Base-by-base conservation (phyloP, 1,284 basidiomycete species). In the Trametes versicolor region DNA sequence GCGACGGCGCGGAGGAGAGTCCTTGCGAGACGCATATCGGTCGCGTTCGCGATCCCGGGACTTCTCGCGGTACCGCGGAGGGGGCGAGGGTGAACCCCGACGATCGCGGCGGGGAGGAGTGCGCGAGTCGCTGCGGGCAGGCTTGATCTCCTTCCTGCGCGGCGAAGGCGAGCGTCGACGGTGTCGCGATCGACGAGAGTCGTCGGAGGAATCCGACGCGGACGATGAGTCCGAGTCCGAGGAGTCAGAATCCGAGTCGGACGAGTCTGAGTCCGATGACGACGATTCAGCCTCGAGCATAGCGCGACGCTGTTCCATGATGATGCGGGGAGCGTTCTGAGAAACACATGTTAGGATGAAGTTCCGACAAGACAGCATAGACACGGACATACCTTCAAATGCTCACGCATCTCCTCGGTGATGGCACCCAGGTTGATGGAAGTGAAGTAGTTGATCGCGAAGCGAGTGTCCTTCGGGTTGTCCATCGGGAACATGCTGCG, bases 361-460 rank as follows among this genome's bases (percentile, higher is more conserved):
- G 63, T 39, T 60, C 10, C 27, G 60, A 61, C 58, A 34, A 29
- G n/a, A n/a, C 29, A 13, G 68, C 13, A 39, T 12, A 13, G 47
- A 65, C 49, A 57, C 39, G 64, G 58, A 82, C 86, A 64, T 72
- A 92, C 92, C 84, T 96, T 96, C 63, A 99, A 83, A 75, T 96
- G 96, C 76, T 97, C 95, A 75, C 97, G 86, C 97, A 99, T 99
- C 36, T 93, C 92, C 78, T 99, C 97, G 0, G 97, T 99, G 64
- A 98, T 79, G 10, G 87, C 85, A 65, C 98, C 98, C 64, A 99
- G 75, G 0, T 95, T 96, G 71, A 99, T 92, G 75, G 93, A 95
- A 1, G 97, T 99, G 74, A 96, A 96, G 81, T 97, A 98, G 77
- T 99, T 99, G 89, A 99, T 98, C 6, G 96, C 88, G 81, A 99